These are phyloP conservation scores for Cucumis melo DNA, from an alignment of 306 rosid species.

Conservation along the genomic window DNA sequence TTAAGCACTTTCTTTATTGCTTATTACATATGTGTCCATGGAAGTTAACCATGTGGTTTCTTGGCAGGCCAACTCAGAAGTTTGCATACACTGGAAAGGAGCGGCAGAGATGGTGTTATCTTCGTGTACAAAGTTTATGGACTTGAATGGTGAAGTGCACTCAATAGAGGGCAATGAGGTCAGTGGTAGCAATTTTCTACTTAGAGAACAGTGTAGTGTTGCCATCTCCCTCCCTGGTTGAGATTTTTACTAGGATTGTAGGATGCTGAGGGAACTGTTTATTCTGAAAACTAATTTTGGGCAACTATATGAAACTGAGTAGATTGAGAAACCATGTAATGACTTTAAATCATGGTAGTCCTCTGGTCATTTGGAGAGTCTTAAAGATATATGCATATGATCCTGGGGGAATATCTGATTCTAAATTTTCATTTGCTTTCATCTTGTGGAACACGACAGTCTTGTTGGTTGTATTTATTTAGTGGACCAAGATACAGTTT, in stretches of 20 bases:
- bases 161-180: slow-evolving; percentile 58
- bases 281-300: not conserved
- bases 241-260: not conserved
- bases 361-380: not conserved
- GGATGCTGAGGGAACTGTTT: not conserved
- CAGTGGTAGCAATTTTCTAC: slow-evolving; percentile 9
- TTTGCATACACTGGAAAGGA: slow-evolving; percentile 93
- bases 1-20: not conserved
- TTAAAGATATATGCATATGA: not conserved
- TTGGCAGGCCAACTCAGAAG: slow-evolving; percentile 48
- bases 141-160: slow-evolving; percentile 46
- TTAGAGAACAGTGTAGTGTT: not conserved
- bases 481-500: not conserved
- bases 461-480: not conserved
- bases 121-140: slow-evolving; percentile 57
- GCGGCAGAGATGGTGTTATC: slow-evolving; percentile 86
- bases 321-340: not conserved
- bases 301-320: not conserved
- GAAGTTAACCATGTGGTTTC: slow-evolving; percentile 11
- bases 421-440: not conserved
- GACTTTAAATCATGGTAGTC: not conserved
- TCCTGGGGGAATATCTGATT: not conserved
- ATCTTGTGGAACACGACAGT: not conserved
- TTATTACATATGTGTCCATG: slow-evolving; percentile 4
- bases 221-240: not conserved